Conservation (phyloP, 441 rosid species). For the Viola pubescens region DNA sequence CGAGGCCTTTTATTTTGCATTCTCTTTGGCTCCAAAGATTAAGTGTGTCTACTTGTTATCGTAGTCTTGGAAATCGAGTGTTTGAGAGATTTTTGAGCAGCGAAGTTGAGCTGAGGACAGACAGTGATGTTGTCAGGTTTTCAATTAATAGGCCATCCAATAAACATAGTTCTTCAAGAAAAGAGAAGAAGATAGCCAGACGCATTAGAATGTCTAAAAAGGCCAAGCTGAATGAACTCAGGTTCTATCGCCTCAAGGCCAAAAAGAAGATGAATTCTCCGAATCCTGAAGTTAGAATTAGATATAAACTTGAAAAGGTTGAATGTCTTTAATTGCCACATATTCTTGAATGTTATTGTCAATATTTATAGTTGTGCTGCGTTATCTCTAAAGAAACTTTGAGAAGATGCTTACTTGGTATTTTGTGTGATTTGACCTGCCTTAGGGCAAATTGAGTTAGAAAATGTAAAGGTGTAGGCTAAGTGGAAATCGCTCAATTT, state of each 20-base stretch:
- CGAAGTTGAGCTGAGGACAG: slow-evolving; percentile 46
- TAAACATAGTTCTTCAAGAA: slow-evolving; percentile 18
- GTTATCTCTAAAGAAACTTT: too few species aligned
- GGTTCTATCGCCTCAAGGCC: slow-evolving; percentile 72
- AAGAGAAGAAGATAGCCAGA: slow-evolving; percentile 36
- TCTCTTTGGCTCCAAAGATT: neutral
- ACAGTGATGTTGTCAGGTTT: slow-evolving; percentile 55
- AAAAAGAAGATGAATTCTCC: slow-evolving; percentile 89
- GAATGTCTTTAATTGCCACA: neutral
- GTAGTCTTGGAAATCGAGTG: slow-evolving; percentile 13
- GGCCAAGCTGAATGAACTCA: slow-evolving; percentile 66
- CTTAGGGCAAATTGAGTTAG: neutral
- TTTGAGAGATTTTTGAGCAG: slow-evolving; percentile 36
- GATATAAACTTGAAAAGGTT: slow-evolving; percentile 82
- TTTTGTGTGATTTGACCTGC: neutral
- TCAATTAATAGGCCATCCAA: slow-evolving; percentile 27
- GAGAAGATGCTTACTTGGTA: neutral
- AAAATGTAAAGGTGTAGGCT: too few species aligned
- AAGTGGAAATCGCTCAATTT: too few species aligned
- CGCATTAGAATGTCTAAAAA: slow-evolving; percentile 45
- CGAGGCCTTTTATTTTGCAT: too few species aligned
- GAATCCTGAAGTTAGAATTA: slow-evolving; percentile 76
- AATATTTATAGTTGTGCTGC: neutral
- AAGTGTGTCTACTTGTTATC: neutral
- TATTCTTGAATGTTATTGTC: neutral